Evolutionary conservation across 331 rosid genomes (phyloP).

Genomic region (Malus hybrid): DNA sequence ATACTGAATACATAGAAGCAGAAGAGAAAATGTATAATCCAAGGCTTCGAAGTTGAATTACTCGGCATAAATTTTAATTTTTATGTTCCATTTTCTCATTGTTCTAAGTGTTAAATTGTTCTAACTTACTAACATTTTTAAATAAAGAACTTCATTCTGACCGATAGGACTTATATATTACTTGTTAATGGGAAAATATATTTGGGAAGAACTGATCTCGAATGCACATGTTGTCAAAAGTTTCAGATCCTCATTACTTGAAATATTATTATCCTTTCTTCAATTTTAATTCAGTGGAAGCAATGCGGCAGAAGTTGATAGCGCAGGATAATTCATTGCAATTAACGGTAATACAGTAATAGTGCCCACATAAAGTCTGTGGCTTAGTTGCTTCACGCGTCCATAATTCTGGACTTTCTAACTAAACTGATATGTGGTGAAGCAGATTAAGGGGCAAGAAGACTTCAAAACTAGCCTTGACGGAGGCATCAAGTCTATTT

Average conservation of each 20-base stretch:
- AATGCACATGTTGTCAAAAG: not conserved
- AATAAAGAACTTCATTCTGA: not conserved
- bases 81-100: not conserved
- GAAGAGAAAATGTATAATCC: slow-evolving; percentile 1
- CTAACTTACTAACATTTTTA: not conserved
- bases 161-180: not conserved
- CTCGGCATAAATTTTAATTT: no score
- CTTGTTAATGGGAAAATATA: not conserved
- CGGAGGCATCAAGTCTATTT: slow-evolving; percentile 56
- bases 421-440: slow-evolving; percentile 13
- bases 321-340: slow-evolving; percentile 62
- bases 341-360: slow-evolving; percentile 70
- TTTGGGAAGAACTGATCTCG: not conserved
- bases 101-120: not conserved
- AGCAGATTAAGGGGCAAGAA: slow-evolving; percentile 76
- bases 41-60: not conserved
- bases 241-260: not conserved
- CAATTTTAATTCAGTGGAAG: slow-evolving; percentile 50
- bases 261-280: not conserved
- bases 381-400: slow-evolving; percentile 15
- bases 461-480: slow-evolving; percentile 58
- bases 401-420: slow-evolving; percentile 16
- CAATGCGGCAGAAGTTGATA: slow-evolving; percentile 59
- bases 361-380: not conserved
- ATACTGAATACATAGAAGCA: slow-evolving; percentile 3